Conservation (phyloP, 192 early-diverging fungal genomes). For the Kickxella alabastrina region DNA sequence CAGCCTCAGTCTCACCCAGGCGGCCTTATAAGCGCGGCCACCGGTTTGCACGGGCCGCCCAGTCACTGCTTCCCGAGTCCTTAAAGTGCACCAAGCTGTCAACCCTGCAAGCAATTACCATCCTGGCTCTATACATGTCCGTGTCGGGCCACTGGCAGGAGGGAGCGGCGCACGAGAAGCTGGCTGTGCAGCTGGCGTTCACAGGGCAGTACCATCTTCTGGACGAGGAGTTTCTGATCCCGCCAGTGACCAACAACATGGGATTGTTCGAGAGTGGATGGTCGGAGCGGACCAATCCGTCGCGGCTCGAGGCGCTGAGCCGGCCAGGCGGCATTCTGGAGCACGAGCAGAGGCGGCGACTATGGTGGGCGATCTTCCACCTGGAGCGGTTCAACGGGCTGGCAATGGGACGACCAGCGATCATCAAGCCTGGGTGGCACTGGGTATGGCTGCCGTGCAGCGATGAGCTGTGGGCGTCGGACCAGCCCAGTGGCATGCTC, state of each 20-base stretch:
- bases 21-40: conserved; percentile 29
- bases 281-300: conserved; percentile 44
- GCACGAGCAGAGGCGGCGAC: conserved; percentile 44
- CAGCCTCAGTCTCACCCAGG: not conserved
- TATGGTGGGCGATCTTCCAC: conserved; percentile 49
- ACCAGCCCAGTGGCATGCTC: conserved; percentile 27
- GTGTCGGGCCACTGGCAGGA: conserved; percentile 46
- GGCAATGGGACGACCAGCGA: conserved; percentile 49
- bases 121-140: conserved; percentile 43
- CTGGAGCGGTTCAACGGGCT: conserved; percentile 48
- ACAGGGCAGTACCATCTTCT: conserved; percentile 47
- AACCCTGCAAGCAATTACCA: conserved; percentile 35
- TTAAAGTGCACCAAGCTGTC: conserved; percentile 12
- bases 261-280: conserved; percentile 43
- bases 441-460: conserved; percentile 52
- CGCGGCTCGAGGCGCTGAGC: conserved; percentile 39
- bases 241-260: conserved; percentile 43
- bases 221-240: conserved; percentile 49
- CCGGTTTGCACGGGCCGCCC: conserved; percentile 24
- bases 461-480: conserved; percentile 39
- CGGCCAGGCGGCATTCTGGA: conserved; percentile 37
- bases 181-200: conserved; percentile 47
- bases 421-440: conserved; percentile 52
- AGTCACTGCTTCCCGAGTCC: conserved; percentile 17
- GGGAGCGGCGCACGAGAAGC: conserved; percentile 40